Base-by-base conservation (phyloP, 2,329 filamentous ascomycete genomes). In the Macrophomina phaseolina region DNA sequence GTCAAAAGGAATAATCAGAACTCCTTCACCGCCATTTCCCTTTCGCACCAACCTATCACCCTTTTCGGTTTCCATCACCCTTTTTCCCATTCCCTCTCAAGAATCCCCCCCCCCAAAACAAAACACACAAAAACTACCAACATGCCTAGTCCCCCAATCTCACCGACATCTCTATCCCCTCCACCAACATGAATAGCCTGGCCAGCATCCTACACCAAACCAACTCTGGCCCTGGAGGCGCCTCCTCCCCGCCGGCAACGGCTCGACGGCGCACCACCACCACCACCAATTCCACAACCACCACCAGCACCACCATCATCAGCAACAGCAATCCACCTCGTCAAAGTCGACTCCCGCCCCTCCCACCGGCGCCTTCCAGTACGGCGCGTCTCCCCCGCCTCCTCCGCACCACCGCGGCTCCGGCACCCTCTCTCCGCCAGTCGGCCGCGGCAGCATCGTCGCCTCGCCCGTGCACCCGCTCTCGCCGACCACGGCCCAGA, bases 61-160 rank as follows among this genome's bases (percentile, higher is more conserved):
- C 42, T 45, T 45, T 38, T 38, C 36, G 23, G 23, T 38, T 38
- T 38, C 36, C 36, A 38, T 14, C 11, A 16, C 5, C 42, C 42
- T 45, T n/a, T 16, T 14, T 14, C 42, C 42, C 42, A 16, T 9
- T 14, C 11, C 49, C 32, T 18, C 30, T 61, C 36, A 28, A 55
- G 18, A 55, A 55, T 18, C 23, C 1, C 23, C 23, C 23, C 23
- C 23, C 23, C 23, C 23, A 23, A 23, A 23, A 23, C 23, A 23
- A 23, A 62, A 28, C 30, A 38, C 16, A 61, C 28, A 61, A 45
- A 49, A 49, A 45, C n/a, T 12, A 30, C 38, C 7, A 62, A 30
- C 42, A 61, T 62, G 58, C 42, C 58, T n/a, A 62, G 58, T 45
- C 58, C 58, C 9, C 58, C 58, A n/a, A 62, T 62, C 58, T 62